A percentile compares a stretch with the other conserved stretches of the same genome.
Evolutionary conservation across 2,329 filamentous ascomycete genomes (phyloP).

Genomic region (Paradendryphiella salina): DNA sequence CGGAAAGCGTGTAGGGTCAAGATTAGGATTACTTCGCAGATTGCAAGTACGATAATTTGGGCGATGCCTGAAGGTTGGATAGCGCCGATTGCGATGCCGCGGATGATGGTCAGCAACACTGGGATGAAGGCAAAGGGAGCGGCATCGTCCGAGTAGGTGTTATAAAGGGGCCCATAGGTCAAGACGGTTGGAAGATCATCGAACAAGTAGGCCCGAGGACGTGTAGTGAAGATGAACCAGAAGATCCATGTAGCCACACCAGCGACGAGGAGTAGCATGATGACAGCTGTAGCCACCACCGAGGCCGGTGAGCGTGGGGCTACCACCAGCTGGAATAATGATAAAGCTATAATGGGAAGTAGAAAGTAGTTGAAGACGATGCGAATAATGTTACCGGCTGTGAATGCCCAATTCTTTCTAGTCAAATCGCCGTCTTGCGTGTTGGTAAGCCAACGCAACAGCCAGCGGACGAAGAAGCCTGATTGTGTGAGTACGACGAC

Average conservation of each 20-base stretch:
- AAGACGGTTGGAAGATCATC: constrained; percentile 90
- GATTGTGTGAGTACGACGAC: constrained; percentile 72
- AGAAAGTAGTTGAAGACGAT: constrained; percentile 93
- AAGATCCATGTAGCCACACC: constrained; percentile 78
- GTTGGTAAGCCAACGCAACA: constrained; percentile 70
- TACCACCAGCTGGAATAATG: constrained; percentile 87
- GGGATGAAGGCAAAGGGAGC: constrained; percentile 88
- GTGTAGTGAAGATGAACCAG: constrained; percentile 75
- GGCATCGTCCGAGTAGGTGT: constrained; percentile 93
- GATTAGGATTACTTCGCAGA: constrained; percentile 90
- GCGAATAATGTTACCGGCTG: constrained; percentile 62
- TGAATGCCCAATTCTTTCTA: constrained; percentile 88
- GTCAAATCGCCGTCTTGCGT: constrained; percentile 84
- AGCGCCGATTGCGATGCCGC: constrained; percentile 88
- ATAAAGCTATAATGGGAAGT: constrained; percentile 81
- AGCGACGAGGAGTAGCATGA: constrained; percentile 73
- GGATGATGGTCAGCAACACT: constrained; percentile 78
- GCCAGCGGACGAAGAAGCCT: constrained; percentile 76
- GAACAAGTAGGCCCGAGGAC: constrained; percentile 84
- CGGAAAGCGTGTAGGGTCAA: constrained; percentile 86
- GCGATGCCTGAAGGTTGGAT: constrained; percentile 91
- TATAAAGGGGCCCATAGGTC: constrained; percentile 90
- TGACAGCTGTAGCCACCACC: constrained; percentile 72
- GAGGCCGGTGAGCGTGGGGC: constrained; percentile 68
- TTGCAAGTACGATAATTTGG: constrained; percentile 87